These are phyloP conservation scores for Phytophthora nicotianae DNA, from an alignment of 352 stramenopile species.

Conservation along the genomic window DNA sequence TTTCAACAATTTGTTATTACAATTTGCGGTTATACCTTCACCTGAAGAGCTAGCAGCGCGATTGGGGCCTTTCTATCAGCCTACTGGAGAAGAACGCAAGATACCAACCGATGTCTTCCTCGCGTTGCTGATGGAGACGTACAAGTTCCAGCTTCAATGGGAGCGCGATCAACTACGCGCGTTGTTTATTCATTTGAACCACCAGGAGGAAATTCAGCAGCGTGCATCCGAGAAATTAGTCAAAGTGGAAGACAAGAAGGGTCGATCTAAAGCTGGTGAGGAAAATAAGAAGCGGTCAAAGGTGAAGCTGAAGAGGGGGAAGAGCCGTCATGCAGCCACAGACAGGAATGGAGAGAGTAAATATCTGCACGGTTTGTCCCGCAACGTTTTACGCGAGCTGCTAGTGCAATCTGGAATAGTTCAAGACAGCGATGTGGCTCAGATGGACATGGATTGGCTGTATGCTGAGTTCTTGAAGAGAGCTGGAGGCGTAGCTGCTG, in stretches of 20 bases:
- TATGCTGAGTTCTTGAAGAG: conserved; percentile 36
- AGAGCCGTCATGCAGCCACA: conserved; percentile 15
- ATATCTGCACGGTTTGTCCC: conserved; percentile 51
- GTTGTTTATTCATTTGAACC: conserved; percentile 55
- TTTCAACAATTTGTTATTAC: conserved; percentile 57
- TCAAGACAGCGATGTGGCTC: conserved; percentile 19
- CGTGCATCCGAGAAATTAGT: conserved; percentile 16
- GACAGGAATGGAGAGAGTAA: conserved; percentile 23
- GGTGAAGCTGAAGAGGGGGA: conserved; percentile 37
- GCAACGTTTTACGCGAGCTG: conserved; percentile 42
- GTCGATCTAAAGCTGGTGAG: background rate
- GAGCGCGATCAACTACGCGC: conserved; percentile 43
- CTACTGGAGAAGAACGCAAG: conserved; percentile 64
- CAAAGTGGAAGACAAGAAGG: background rate
- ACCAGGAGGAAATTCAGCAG: conserved; percentile 25
- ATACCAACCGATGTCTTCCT: conserved; percentile 56
- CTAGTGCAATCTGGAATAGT: conserved; percentile 47
- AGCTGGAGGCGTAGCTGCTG: conserved; percentile 22
- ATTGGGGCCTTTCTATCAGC: conserved; percentile 54
- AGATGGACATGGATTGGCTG: conserved; percentile 54
- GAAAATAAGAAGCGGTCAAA: conserved; percentile 17
- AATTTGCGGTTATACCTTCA: conserved; percentile 40
- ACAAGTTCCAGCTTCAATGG: conserved; percentile 52
- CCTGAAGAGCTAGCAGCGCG: conserved; percentile 37
- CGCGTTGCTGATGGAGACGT: conserved; percentile 50